Base-by-base conservation (phyloP, 2,329 filamentous ascomycete genomes). In the Talaromyces sp. region DNA sequence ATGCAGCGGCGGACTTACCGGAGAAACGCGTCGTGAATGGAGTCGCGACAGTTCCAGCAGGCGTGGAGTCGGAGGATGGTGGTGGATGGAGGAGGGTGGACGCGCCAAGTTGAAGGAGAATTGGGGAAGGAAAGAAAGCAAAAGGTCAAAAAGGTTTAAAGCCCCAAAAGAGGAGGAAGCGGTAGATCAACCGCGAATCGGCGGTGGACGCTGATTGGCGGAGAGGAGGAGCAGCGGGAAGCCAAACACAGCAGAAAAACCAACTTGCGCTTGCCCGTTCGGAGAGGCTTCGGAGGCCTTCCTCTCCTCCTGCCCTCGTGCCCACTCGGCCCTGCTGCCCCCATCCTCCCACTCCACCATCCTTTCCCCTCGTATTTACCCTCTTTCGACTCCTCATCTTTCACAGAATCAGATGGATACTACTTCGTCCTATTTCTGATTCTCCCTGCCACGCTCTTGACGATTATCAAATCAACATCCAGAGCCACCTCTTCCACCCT, bases 301-400 rank as follows among this genome's bases (percentile, higher is more conserved):
- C 67, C 49, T 62, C 65, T 62, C 66, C 64, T 62, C 19, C 44
- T 30, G 45, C 32, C 24, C 13, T 20, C 19, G 22, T 30, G 32
- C 41, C 49, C 42, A 22, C 22, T 13, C 44, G 39, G 39, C n/a
- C n/a, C 24, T 13, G 17, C 30, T 22, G 16, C 32, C 41, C 22
- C 16, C 7, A 39, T 10, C 33, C 41, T 16, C 44, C 51, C 27
- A 29, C 42, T 8, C 54, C 54, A 56, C 61, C 63, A 70, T 75
- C 75, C 63, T n/a, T n/a, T n/a, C 69, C 71, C 73, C 67, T 74
- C 77, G 73, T 88, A 81, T 78, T 85, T 86, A 80, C 83, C 83
- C 86, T 89, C 80, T 65, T 86, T 86, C 65, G 77, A 76, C 74
- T 84, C 85, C 75, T 70, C 71, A 3, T 5, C 11, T 16, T 10